Conservation (phyloP, 768 basidiomycete species). For the Paxillus involutus region DNA sequence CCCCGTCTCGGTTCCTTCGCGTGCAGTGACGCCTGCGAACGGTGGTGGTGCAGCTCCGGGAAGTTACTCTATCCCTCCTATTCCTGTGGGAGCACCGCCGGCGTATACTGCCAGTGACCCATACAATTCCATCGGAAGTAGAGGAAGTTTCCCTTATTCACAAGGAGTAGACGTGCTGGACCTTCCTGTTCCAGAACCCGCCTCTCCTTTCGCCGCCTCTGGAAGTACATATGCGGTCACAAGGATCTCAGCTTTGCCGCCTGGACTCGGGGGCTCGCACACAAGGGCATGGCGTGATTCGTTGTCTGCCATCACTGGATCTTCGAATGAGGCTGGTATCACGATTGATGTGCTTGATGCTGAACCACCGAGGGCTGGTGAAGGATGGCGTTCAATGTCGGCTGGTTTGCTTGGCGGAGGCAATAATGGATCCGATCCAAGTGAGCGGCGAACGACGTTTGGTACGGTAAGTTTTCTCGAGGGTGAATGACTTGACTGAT, state of each 20-base stretch:
- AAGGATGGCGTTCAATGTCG: slow-evolving; percentile 60
- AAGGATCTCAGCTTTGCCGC: slow-evolving; percentile 28
- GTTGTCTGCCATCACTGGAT: slow-evolving; percentile 31
- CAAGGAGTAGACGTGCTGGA: slow-evolving; percentile 49
- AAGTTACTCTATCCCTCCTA: slow-evolving; percentile 8
- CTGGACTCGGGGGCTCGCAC: slow-evolving; percentile 36
- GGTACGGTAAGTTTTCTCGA: slow-evolving; percentile 50
- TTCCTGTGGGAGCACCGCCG: slow-evolving; percentile 28
- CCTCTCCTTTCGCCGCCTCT: slow-evolving; percentile 47
- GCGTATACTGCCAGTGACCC: slow-evolving; percentile 32
- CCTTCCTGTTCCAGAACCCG: slow-evolving; percentile 56
- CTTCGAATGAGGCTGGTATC: slow-evolving; percentile 32
- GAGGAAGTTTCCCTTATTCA: slow-evolving; percentile 26
- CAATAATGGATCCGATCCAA: slow-evolving; percentile 19
- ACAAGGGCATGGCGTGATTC: slow-evolving; percentile 36
- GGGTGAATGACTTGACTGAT: background rate
- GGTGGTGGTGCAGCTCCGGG: slow-evolving; percentile 15
- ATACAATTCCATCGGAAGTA: slow-evolving; percentile 25
- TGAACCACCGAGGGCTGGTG: slow-evolving; percentile 60
- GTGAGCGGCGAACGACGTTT: slow-evolving; percentile 54
- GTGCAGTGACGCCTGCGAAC: slow-evolving; percentile 47
- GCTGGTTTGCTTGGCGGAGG: slow-evolving; percentile 23
- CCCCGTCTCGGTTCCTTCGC: slow-evolving; percentile 39
- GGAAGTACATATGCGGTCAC: slow-evolving; percentile 30
- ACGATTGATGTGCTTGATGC: slow-evolving; percentile 67